A percentile compares a stretch with the other conserved stretches of the same genome.
phyloP scores from a whole-genome alignment of 305 asterid species.

The Solanum hybrid region DNA sequence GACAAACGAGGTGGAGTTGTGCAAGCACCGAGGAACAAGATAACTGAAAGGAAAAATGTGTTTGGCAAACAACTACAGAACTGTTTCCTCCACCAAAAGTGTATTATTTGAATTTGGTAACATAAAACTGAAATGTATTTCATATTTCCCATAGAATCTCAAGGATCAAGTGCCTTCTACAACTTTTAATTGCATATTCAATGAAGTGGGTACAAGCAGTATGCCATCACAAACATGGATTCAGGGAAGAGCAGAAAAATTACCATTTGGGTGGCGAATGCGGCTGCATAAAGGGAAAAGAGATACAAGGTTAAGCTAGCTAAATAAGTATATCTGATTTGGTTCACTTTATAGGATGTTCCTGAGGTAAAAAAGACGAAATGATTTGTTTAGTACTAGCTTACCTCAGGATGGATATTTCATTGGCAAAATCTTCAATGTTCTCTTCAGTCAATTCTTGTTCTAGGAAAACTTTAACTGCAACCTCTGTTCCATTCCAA shows the following conservation, averaged over 20 bases:
- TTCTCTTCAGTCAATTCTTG: conserved; percentile 97
- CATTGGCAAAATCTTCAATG: conserved; percentile 98
- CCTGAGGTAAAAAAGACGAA: conserved; percentile 10
- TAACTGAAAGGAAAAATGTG: conserved; percentile 53
- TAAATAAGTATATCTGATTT: conserved; percentile 7
- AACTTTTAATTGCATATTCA: neutral
- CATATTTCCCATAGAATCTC: neutral
- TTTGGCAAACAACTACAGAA: conserved; percentile 1
- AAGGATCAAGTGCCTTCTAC: conserved; percentile 3
- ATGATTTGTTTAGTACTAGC: neutral
- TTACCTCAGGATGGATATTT: conserved; percentile 90
- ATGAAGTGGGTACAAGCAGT: neutral
- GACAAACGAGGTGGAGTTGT: conserved; percentile 91
- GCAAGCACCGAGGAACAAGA: conserved; percentile 96
- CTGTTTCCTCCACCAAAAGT: neutral
- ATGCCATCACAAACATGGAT: conserved; percentile 2
- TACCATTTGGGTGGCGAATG: conserved; percentile 99
- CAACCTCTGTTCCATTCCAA: conserved; percentile 99
- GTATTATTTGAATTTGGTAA: neutral
- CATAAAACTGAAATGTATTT: neutral
- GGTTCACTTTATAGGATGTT: conserved; percentile 3
- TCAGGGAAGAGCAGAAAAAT: conserved; percentile 20
- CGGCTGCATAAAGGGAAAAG: conserved; percentile 62
- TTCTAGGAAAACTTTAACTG: conserved; percentile 90
- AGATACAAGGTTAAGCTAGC: conserved; percentile 15